These are phyloP conservation scores for Penicillium pulvis DNA, from an alignment of 495 filamentous ascomycete genomes.

Conservation along the genomic window DNA sequence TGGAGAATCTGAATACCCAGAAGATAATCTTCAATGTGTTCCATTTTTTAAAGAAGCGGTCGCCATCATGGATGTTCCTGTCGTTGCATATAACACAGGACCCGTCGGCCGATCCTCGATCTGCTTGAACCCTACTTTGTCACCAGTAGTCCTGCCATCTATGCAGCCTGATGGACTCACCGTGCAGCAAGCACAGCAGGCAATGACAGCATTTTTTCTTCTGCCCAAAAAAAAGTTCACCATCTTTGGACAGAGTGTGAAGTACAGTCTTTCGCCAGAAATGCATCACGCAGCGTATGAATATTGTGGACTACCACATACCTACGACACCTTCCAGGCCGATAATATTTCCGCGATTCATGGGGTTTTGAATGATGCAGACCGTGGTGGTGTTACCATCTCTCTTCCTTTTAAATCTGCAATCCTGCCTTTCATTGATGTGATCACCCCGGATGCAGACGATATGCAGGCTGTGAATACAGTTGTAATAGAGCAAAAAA, in stretches of 20 bases:
- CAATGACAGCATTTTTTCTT: constrained; percentile 47
- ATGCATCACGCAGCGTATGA: constrained; percentile 69
- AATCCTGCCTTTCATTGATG: constrained; percentile 61
- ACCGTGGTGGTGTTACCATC: constrained; percentile 66
- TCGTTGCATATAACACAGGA: constrained; percentile 39
- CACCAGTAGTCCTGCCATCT: constrained; percentile 47
- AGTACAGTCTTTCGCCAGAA: constrained; percentile 28
- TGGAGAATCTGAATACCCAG: constrained; percentile 9
- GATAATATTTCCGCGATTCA: constrained; percentile 57
- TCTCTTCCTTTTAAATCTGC: constrained; percentile 65
- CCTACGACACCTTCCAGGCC: constrained; percentile 56
- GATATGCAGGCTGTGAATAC: constrained; percentile 71
- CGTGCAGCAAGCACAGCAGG: constrained; percentile 27
- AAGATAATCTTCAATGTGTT: constrained; percentile 18
- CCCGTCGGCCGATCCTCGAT: constrained; percentile 56
- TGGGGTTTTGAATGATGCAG: constrained; percentile 51
- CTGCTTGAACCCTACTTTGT: constrained; percentile 61
- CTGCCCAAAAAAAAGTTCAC: constrained; percentile 37
- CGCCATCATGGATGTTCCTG: constrained; percentile 14
- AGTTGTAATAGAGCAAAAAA: constrained; percentile 51
- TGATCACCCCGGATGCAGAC: constrained; percentile 57
- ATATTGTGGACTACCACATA: constrained; percentile 66
- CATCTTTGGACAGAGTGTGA: constrained; percentile 29
- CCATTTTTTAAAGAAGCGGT: constrained; percentile 7
- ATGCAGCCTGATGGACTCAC: constrained; percentile 13